phyloP scores from a whole-genome alignment of 805 yeast species.

The Kodamaea kakaduensis region DNA sequence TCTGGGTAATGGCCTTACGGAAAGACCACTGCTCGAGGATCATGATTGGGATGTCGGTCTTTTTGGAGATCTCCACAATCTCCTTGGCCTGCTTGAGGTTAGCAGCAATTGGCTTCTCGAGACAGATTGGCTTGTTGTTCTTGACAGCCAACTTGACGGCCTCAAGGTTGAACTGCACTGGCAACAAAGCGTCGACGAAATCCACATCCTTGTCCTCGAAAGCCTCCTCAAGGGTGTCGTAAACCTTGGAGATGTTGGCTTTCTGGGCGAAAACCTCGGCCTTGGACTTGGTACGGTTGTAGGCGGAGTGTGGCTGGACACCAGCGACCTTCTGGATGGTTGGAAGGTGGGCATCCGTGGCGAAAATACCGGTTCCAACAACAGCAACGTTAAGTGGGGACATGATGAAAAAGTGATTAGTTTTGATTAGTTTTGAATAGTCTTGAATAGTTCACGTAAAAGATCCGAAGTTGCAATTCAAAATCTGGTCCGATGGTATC shows the following conservation, averaged over 20 bases:
- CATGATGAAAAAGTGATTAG: too few species aligned
- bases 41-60: conserved; percentile 63
- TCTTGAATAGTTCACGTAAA: too few species aligned
- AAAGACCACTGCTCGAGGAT: conserved; percentile 87
- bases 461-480: too few species aligned
- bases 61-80: conserved; percentile 62
- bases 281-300: conserved; percentile 78
- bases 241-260: conserved; percentile 57
- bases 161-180: conserved; percentile 75
- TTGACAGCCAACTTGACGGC: conserved; percentile 67
- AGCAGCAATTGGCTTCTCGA: conserved; percentile 95
- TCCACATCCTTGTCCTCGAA: conserved; percentile 66
- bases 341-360: conserved; percentile 80
- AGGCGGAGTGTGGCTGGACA: conserved; percentile 64
- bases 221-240: conserved; percentile 59
- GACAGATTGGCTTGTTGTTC: conserved; percentile 69
- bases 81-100: conserved; percentile 74
- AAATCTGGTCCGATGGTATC: too few species aligned
- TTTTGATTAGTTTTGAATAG: too few species aligned
- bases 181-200: conserved; percentile 79
- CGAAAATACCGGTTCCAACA: conserved; percentile 86
- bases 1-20: conserved; percentile 51
- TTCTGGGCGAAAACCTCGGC: conserved; percentile 73
- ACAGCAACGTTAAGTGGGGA: conserved; percentile 52
- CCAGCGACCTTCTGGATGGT: conserved; percentile 49